phyloP scores from a whole-genome alignment of 306 rosid genomes.

The Cucurbita ficifolia region DNA sequence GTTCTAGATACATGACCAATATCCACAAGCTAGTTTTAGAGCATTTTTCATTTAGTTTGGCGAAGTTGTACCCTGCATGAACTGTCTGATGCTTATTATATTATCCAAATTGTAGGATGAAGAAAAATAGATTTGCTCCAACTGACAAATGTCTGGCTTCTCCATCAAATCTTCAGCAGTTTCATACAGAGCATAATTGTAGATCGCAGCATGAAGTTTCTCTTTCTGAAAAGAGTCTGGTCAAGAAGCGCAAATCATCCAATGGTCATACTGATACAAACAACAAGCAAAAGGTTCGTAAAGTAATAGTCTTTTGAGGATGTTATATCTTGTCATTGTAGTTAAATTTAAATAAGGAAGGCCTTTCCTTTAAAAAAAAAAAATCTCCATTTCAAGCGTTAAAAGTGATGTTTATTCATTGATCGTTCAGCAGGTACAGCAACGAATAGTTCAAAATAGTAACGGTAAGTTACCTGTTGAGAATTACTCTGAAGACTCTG shows the following conservation, averaged over 20 bases:
- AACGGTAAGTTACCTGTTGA: conserved; percentile 22
- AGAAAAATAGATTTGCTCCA: conserved; percentile 43
- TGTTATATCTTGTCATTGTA: neutral
- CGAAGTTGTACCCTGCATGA: neutral
- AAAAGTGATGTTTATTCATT: neutral
- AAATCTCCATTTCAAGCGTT: neutral
- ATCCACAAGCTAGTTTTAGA: neutral
- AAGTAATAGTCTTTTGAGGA: neutral
- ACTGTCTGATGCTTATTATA: neutral
- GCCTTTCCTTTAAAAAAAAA: neutral
- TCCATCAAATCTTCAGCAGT: neutral
- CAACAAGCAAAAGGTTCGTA: conserved; percentile 5
- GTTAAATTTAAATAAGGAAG: neutral
- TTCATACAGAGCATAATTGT: conserved; percentile 21
- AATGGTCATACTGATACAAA: conserved; percentile 18
- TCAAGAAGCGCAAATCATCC: conserved; percentile 26
- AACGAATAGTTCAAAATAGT: conserved; percentile 16
- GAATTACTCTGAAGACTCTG: conserved; percentile 5
- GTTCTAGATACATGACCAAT: neutral
- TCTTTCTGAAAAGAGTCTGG: conserved; percentile 17
- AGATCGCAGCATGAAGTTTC: conserved; percentile 2
- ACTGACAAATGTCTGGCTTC: conserved; percentile 10
- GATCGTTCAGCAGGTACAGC: conserved; percentile 31
- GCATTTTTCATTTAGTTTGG: neutral
- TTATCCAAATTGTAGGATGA: conserved; percentile 29